Base-by-base conservation (phyloP, 139 green algal genomes). In the Coccomyxa sp. region DNA sequence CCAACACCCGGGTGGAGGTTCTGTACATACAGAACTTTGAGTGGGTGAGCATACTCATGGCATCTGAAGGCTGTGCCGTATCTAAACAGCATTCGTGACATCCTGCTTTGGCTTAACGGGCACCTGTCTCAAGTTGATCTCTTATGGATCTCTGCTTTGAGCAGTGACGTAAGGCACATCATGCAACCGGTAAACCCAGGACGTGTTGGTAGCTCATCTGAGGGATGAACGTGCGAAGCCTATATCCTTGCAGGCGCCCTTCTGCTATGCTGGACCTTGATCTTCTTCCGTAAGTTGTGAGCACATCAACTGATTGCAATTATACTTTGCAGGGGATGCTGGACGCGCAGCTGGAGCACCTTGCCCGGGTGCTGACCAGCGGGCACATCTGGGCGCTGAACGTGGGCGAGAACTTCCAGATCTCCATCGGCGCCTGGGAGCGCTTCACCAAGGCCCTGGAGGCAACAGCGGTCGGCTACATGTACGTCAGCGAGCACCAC, bases 21-120 rank as follows among this genome's bases (percentile, higher is more conserved):
- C 82, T 93, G 29, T 93, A 93, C 76, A 90, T 92, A 54, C 89
- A 93, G 74, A 93, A 93, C 84, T 90, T 92, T 77, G 82, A 90
- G 50, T 54, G 83, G 38, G 84, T 86, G 50, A 70, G 44, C 54
- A 55, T 9, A 33, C 44, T 16, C 16, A 12, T 58, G 44, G 44
- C 44, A 58, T 12, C 44, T n/a, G n/a, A n/a, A n/a, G n/a, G n/a
- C 76, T 7, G 12, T 8, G 31, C 16, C 34, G 38, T 79, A 33
- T 79, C 8, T 31, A 35, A 55, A 29, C 14, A 14, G 50, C 50
- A 64, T 18, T 18, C 18, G 50, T 64, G 50, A 64, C 50, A 14
- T 64, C n/a, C n/a, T n/a, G n/a, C n/a, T n/a, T n/a, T n/a, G n/a
- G n/a, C n/a, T n/a, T n/a, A n/a, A n/a, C n/a, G n/a, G n/a, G n/a